Base-by-base conservation (phyloP, 495 filamentous ascomycete genomes). In the Hypoxylon rickii region DNA sequence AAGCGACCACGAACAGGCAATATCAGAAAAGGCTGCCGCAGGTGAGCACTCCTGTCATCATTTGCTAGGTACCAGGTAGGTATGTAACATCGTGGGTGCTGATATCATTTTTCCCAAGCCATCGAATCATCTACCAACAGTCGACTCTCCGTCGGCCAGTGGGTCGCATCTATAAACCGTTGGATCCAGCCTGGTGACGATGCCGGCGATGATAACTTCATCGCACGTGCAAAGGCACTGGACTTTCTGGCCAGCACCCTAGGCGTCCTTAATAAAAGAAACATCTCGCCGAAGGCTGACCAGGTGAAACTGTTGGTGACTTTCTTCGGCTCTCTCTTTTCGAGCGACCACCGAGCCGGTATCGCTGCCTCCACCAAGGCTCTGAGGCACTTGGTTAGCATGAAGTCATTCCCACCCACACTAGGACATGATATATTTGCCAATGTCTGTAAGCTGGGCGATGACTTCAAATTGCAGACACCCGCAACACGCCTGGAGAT, bases 251-350 rank as follows among this genome's bases (percentile, higher is more conserved):
- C 77, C 7, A 65, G 63, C 29, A 78, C 77, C 1, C 64, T 79
- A 0, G 65, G 72, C n/a, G 58, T 65, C 2, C 67, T 79, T n/a
- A 68, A 68, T 7, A 52, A 67, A n/a, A 67, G 37, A 17, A 32
- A 59, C 3, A 46, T 59, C 33, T 43, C 65, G 4, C 46, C 78
- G 16, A 76, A 68, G 20, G 38, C 69, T 17, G 76, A 79, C 16
- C 76, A 77, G 67, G 67, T 78, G 10, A 59, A 68, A 16, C 61
- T 72, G 4, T 64, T 79, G 13, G 68, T 76, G 7, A 70, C 66
- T 39, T 79, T 79, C 69, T 80, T 80, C 36, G 70, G 73, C 26
- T 68, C 75, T 20, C 75, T 80, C 60, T 78, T 80, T 44, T 75
- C 73, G 0, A 74, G 72, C 49, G 77, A 80, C 45, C 77, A 79